phyloP scores from a whole-genome alignment of 1,139 yeast species.

The Geotrichum restrictum region DNA sequence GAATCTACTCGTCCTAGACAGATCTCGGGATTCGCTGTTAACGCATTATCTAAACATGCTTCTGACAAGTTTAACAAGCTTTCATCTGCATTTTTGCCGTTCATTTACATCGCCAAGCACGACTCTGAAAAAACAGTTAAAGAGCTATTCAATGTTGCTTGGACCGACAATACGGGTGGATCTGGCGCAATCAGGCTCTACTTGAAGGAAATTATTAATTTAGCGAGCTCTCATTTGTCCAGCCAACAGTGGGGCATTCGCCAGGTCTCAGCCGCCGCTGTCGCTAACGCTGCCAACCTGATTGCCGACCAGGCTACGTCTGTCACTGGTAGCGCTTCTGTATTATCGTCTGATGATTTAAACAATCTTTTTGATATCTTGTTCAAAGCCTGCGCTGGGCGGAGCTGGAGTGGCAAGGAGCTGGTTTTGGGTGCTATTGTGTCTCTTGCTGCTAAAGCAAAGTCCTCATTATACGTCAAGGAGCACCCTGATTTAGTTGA shows the following conservation, averaged over 20 bases:
- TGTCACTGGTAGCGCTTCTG: constrained; percentile 36
- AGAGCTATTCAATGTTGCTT: constrained; percentile 55
- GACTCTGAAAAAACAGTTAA: constrained; percentile 52
- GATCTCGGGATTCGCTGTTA: constrained; percentile 61
- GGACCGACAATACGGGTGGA: constrained; percentile 80
- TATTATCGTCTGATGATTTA: constrained; percentile 18
- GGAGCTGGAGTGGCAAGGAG: constrained; percentile 89
- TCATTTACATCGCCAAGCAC: constrained; percentile 73
- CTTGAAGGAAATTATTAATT: constrained; percentile 60
- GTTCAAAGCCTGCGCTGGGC: constrained; percentile 64
- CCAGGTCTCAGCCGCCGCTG: constrained; percentile 65
- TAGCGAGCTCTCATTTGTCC: constrained; percentile 48
- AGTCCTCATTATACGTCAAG: constrained; percentile 21
- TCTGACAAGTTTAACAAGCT: constrained; percentile 63
- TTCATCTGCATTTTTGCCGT: constrained; percentile 66
- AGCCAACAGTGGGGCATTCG: constrained; percentile 59
- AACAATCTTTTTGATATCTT: constrained; percentile 51
- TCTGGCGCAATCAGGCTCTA: constrained; percentile 67
- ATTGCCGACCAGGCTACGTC: constrained; percentile 19
- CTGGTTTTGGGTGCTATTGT: constrained; percentile 67
- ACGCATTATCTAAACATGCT: constrained; percentile 65
- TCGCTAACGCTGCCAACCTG: constrained; percentile 56
- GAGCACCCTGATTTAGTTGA: constrained; percentile 36
- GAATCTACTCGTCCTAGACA: constrained; percentile 47
- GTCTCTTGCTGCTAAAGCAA: constrained; percentile 47